Conservation (phyloP, 225 moss, liverwort and hornwort species). For the Neckera pumila region DNA sequence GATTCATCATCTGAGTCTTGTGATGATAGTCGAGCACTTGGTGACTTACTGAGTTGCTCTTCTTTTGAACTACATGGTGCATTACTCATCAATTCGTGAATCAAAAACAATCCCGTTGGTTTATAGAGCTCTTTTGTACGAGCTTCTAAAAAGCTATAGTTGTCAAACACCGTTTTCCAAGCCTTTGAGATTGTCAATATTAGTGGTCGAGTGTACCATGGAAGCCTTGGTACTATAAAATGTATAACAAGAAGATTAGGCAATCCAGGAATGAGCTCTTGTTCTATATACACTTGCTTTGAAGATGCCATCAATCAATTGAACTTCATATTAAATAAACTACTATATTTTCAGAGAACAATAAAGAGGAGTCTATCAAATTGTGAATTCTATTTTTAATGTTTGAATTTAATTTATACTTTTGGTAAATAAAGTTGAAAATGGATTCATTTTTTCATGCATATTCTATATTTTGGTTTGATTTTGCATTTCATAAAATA, state of each 20-base stretch:
- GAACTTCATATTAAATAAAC: background rate
- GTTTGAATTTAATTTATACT: background rate
- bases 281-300: background rate
- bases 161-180: conserved; percentile 9
- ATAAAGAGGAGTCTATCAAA: too few species aligned
- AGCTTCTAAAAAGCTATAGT: background rate
- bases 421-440: background rate
- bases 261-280: conserved; percentile 38
- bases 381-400: background rate
- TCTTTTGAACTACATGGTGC: background rate
- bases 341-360: too few species aligned
- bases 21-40: conserved; percentile 4
- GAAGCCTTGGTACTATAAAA: conserved; percentile 28
- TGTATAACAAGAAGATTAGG: conserved; percentile 20
- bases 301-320: background rate
- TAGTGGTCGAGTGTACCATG: conserved; percentile 20
- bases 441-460: too few species aligned
- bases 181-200: conserved; percentile 22
- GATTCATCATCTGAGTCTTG: conserved; percentile 27
- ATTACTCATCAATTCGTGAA: conserved; percentile 1
- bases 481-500: background rate
- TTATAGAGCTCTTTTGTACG: conserved; percentile 11
- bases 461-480: background rate
- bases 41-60: background rate
- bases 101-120: background rate